Evolutionary conservation across 2,329 filamentous ascomycete species (phyloP).

Genomic region (Lachnellula arida): DNA sequence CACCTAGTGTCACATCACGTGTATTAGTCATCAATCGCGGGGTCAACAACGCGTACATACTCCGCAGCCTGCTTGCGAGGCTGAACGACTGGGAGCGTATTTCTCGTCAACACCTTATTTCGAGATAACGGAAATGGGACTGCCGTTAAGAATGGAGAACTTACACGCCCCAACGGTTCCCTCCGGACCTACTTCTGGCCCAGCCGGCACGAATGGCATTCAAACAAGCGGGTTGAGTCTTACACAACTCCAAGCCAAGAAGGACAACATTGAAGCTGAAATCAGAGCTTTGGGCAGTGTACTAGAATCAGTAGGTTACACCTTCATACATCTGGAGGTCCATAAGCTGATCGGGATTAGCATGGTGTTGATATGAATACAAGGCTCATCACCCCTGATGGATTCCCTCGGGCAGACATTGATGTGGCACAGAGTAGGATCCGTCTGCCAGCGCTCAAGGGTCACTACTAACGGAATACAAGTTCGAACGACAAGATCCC

Average conservation of each 20-base stretch:
- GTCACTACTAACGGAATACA: slow-evolving; percentile 11
- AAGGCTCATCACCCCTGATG: slow-evolving; percentile 78
- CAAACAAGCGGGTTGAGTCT: slow-evolving; percentile 62
- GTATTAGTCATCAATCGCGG: neutral
- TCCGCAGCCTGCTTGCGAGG: slow-evolving; percentile 21
- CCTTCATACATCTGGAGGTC: neutral
- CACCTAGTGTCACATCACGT: neutral
- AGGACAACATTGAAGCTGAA: slow-evolving; percentile 80
- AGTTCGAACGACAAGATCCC: slow-evolving; percentile 90
- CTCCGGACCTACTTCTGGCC: slow-evolving; percentile 69
- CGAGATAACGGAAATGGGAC: slow-evolving; percentile 22
- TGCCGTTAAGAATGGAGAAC: slow-evolving; percentile 51
- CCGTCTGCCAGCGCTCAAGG: slow-evolving; percentile 1
- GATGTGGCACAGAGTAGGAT: slow-evolving; percentile 85
- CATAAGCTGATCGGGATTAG: slow-evolving; percentile 41
- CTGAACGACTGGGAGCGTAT: slow-evolving; percentile 2
- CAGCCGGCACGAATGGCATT: slow-evolving; percentile 53
- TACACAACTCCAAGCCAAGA: slow-evolving; percentile 75
- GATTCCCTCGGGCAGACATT: slow-evolving; percentile 87
- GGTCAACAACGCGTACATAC: neutral
- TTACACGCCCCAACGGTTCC: slow-evolving; percentile 67
- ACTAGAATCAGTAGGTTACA: slow-evolving; percentile 69
- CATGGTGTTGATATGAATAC: slow-evolving; percentile 94
- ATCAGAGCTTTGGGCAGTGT: slow-evolving; percentile 79
- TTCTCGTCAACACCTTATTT: neutral